Base-by-base conservation (phyloP, 1,284 basidiomycete species). In the Pyrrhoderma noxium region DNA sequence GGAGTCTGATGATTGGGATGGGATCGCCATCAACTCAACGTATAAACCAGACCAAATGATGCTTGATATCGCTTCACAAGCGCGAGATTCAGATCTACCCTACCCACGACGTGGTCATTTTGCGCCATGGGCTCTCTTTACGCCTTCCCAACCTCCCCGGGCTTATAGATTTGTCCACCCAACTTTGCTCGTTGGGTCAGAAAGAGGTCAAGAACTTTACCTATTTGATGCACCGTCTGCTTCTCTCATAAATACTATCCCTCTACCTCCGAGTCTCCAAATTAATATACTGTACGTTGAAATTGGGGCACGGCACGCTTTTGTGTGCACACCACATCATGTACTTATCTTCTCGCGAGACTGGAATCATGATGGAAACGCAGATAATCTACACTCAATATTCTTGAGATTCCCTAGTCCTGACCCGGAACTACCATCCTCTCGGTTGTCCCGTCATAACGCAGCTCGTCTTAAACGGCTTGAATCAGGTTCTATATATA, bases 101-200 rank as follows among this genome's bases (percentile, higher is more conserved):
- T 31, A 31, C 11, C 46, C 40, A 25, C 40, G 46, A 3, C 62
- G 65, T 11, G 79, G 77, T 0, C 75, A 73, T 54, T 85, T 86
- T 60, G 67, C 62, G 44, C 76, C 83, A 0, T 82, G 80, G 75
- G 75, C 77, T 0, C 63, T 80, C 13, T 64, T 86, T 51, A 50
- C 59, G 1, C 65, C 74, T 44, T 74, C 77, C 3, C 69, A 71
- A 37, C 37, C 45, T 5, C 75, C 76, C 2, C 67, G 70, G 1
- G 84, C 84, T 0, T 87, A 76, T 61, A 77, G 85, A 3, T 78
- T 86, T 56, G 78, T 79, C 3, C 83, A 80, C 59, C 85, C 85
- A 1, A 76, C 71, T 3, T 67, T 89, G 3, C 64, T 84, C 1
- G 74, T 77, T 2, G 72, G 73, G 1, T 65, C 66, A 4, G 42